Evolutionary conservation across 2,329 filamentous ascomycete species (phyloP), one percentile per base, ranked within the genome.

Genomic region (Podosphaera fusca): DNA sequence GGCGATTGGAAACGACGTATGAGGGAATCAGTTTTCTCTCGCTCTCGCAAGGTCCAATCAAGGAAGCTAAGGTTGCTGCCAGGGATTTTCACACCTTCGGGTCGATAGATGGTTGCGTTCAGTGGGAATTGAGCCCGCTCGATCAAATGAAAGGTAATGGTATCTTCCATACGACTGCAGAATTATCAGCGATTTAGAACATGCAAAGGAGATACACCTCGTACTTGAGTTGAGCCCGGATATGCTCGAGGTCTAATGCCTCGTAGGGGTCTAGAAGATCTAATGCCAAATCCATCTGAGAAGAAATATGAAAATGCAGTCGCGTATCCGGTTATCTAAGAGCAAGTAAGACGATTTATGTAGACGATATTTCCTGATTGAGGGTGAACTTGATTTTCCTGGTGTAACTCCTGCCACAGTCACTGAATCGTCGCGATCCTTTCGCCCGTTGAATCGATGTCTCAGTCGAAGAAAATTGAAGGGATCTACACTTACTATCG

Each of bases 71-170:
- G 77, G 56, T 78, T 68, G 68, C 75, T 79, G 67, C 80, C 73
- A 21, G 87, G 88, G 61, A 96, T 84, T 36, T 78, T 73, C 51
- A 96, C 76, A n/a, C 85, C 86, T 59, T 84, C 85, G 6, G 87
- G 78, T 10, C 73, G 70, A 73, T 98, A 98, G 70, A 96, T 89
- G 65, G 82, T 87, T 67, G 78, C 75, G 73, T 95, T 96, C 62
- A 94, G 77, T 3, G 90, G 87, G 70, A 96, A 98, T 70, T 98
- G 92, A n/a, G 90, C 90, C 46, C 92, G 84, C 72, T 98, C 92
- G 67, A 96, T 96, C 45, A 98, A 76, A 71, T 95, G 85, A 71
- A 94, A 95, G 63, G 87, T 94, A 67, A 98, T 96, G 60, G 90
- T 96, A 68, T 98, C 92, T 73, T 98, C 92, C 21, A 96, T 78